These are phyloP conservation scores for Melastoma malabathricum DNA, from an alignment of 345 rosid species.

Conservation along the genomic window DNA sequence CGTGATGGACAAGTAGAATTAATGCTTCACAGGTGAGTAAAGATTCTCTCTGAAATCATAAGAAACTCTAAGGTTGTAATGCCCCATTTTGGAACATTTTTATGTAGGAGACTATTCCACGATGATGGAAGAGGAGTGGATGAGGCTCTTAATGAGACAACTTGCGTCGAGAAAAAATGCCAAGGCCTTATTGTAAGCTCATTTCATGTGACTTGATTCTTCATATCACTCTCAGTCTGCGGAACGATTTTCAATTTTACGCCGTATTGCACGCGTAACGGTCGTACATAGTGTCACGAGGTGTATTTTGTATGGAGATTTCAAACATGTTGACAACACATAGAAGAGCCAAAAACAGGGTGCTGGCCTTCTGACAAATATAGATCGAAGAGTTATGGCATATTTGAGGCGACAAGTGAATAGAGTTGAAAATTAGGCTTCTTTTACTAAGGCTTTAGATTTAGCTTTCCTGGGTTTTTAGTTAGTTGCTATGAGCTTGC, in stretches of 20 bases:
- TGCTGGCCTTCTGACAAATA: too few species aligned
- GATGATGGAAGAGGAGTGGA: conserved; percentile 92
- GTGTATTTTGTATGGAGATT: too few species aligned
- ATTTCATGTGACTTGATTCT: neutral
- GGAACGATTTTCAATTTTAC: neutral
- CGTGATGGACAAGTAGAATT: conserved; percentile 90
- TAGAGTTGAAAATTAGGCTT: too few species aligned
- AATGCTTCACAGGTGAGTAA: conserved; percentile 78
- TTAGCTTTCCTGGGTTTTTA: too few species aligned
- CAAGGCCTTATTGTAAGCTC: conserved; percentile 61
- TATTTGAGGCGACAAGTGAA: too few species aligned
- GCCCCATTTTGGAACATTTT: neutral
- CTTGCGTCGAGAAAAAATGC: conserved; percentile 54
- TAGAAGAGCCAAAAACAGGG: too few species aligned
- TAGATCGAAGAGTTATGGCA: too few species aligned
- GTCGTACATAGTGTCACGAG: too few species aligned
- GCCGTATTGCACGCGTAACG: too few species aligned
- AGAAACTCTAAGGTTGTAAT: neutral
- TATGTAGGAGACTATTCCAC: conserved; percentile 66
- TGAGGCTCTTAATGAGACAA: conserved; percentile 77
- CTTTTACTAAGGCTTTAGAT: too few species aligned
- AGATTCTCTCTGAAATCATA: conserved; percentile 2
- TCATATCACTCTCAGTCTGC: neutral
- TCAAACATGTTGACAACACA: too few species aligned
- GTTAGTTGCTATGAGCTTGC: too few species aligned